Percentiles rank a stretch among this genome's conserved stretches.
Conservation (phyloP, 441 rosid genomes). For the Daphne laureola region DNA sequence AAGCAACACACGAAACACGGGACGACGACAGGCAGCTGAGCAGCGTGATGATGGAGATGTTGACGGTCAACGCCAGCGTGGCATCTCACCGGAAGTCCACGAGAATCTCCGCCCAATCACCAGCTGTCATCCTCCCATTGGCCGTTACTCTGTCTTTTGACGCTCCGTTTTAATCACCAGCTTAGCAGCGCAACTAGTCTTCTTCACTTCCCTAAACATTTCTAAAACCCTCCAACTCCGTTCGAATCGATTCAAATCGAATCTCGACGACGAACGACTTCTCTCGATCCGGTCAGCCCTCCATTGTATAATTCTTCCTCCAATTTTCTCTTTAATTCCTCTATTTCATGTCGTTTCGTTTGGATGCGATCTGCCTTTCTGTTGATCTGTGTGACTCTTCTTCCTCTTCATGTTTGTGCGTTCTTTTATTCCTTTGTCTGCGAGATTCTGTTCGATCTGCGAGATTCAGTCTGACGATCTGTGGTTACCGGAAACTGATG, state of each 20-base stretch:
- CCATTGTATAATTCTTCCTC: not conserved
- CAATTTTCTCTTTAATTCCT: not conserved
- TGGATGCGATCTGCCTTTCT: conserved; percentile 18
- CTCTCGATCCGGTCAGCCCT: conserved; percentile 16
- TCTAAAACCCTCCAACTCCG: not conserved
- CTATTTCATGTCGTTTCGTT: not conserved
- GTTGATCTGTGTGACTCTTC: not conserved
- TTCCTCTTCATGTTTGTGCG: not conserved
- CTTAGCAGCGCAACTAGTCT: not conserved
- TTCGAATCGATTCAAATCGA: no score
- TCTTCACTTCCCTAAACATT: not conserved
- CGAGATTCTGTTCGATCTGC: not conserved
- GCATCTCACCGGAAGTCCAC: conserved; percentile 7
- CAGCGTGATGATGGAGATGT: not conserved
- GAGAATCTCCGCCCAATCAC: conserved; percentile 23
- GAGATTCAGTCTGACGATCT: no score
- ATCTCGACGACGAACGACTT: not conserved
- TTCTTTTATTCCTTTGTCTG: not conserved
- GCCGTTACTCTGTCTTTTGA: conserved; percentile 4
- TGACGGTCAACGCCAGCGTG: conserved; percentile 35
- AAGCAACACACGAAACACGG: no score
- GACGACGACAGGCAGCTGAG: no score
- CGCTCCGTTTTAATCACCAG: not conserved
- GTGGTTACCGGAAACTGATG: no score
- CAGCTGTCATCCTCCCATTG: conserved; percentile 31